These are phyloP conservation scores for Haberlea rhodopensis DNA, from an alignment of 257 asterid genomes.

Conservation along the genomic window DNA sequence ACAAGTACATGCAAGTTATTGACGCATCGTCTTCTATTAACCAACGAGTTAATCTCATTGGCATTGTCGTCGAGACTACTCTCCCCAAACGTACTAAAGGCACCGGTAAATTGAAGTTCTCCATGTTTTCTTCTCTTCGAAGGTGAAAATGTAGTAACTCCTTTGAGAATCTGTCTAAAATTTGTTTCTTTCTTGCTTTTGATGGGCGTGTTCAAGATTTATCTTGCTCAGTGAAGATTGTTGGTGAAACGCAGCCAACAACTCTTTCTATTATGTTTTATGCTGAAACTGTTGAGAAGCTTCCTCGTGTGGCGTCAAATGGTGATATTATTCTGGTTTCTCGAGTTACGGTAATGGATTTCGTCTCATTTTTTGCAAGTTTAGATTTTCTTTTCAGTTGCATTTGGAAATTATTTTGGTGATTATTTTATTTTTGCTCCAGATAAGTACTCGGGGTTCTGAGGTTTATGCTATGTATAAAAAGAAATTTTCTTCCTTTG, in stretches of 20 bases:
- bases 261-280: constrained; percentile 49
- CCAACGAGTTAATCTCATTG: constrained; percentile 66
- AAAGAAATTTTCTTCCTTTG: constrained; percentile 73
- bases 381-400: constrained; percentile 1
- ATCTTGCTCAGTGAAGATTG: constrained; percentile 45
- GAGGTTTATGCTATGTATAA: constrained; percentile 57
- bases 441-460: constrained; percentile 54
- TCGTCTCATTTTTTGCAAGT: not conserved
- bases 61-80: constrained; percentile 47
- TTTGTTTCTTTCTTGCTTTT: constrained; percentile 6
- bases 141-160: not conserved
- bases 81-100: constrained; percentile 56
- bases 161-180: constrained; percentile 2
- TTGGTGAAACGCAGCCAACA: constrained; percentile 57
- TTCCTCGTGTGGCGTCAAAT: not conserved
- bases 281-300: constrained; percentile 31
- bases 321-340: constrained; percentile 66
- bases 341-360: constrained; percentile 52
- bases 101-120: constrained; percentile 45
- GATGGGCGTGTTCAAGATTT: constrained; percentile 42
- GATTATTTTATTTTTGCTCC: constrained; percentile 8
- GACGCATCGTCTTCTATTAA: constrained; percentile 55
- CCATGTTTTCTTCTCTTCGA: not conserved
- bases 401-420: not conserved
- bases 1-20: constrained; percentile 44